phyloP scores from a whole-genome alignment of 2,329 filamentous ascomycete species.

The Talaromyces verruculosus region DNA sequence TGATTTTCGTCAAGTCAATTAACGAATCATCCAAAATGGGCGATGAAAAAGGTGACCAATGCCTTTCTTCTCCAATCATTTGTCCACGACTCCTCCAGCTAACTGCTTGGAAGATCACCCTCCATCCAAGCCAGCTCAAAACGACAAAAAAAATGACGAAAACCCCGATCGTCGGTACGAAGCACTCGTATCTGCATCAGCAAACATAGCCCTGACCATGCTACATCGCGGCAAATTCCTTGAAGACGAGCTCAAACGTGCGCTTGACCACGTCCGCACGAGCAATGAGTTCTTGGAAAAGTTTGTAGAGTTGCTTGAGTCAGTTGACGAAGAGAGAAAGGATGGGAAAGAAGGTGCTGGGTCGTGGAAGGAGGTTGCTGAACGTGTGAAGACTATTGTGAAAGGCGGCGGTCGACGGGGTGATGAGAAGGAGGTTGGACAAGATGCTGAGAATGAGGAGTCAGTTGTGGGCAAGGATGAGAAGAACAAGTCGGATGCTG shows the following conservation, averaged over 20 bases:
- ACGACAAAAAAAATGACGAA: background rate
- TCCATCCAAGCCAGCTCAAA: background rate
- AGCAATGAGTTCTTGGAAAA: slow-evolving; percentile 11
- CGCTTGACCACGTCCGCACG: background rate
- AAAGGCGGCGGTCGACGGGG: background rate
- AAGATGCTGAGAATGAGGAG: background rate
- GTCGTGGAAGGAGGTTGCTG: background rate
- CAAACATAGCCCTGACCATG: slow-evolving; percentile 13
- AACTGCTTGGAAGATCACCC: background rate
- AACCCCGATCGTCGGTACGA: background rate
- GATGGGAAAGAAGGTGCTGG: background rate
- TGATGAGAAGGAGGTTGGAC: background rate
- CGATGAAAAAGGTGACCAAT: background rate
- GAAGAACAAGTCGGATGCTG: background rate
- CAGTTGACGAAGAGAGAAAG: slow-evolving; percentile 2
- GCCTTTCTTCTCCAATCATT: background rate
- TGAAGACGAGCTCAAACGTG: slow-evolving; percentile 6
- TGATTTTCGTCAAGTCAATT: background rate
- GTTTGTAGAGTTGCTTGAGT: background rate
- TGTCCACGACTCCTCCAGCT: background rate
- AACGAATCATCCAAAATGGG: background rate
- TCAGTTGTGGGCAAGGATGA: background rate
- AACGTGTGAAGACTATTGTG: background rate
- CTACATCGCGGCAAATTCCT: slow-evolving; percentile 10
- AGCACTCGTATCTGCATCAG: background rate